Percentiles rank a stretch among this genome's conserved stretches.
These are phyloP conservation scores for Euclidium syriacum DNA, from an alignment of 345 rosid genomes.

Conservation along the genomic window DNA sequence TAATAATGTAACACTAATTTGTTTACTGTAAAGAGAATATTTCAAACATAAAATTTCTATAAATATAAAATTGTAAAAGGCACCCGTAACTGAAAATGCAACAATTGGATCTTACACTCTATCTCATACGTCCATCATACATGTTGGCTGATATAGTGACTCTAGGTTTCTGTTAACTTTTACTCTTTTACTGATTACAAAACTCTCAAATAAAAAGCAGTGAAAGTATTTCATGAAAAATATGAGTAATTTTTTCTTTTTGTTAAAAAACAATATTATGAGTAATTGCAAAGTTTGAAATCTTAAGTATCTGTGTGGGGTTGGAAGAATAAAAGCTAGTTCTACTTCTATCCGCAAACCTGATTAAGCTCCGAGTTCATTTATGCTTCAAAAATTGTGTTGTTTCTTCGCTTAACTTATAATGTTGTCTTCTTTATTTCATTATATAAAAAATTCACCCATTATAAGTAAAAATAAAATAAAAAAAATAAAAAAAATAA, in stretches of 20 bases:
- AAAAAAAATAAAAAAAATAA: no score
- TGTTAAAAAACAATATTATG: no score
- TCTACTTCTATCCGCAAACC: no score
- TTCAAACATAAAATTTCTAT: no score
- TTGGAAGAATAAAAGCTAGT: neutral
- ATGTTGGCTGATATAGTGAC: neutral
- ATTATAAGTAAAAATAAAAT: no score
- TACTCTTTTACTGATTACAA: neutral
- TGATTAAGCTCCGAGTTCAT: no score
- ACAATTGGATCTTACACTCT: neutral
- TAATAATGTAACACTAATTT: neutral
- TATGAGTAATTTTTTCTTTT: no score
- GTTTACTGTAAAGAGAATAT: neutral
- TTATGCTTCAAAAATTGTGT: no score
- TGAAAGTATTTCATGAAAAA: neutral
- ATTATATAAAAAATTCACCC: no score
- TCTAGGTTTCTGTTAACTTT: neutral
- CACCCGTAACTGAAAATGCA: neutral
- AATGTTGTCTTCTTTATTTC: no score
- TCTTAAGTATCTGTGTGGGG: neutral
- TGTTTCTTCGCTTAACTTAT: no score
- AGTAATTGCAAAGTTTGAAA: neutral
- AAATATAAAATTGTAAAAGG: neutral
- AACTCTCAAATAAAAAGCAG: no score
- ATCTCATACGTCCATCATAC: neutral